Evolutionary conservation across 2,329 filamentous ascomycete genomes (phyloP).

Genomic region (Pseudogymnoascus sp.): DNA sequence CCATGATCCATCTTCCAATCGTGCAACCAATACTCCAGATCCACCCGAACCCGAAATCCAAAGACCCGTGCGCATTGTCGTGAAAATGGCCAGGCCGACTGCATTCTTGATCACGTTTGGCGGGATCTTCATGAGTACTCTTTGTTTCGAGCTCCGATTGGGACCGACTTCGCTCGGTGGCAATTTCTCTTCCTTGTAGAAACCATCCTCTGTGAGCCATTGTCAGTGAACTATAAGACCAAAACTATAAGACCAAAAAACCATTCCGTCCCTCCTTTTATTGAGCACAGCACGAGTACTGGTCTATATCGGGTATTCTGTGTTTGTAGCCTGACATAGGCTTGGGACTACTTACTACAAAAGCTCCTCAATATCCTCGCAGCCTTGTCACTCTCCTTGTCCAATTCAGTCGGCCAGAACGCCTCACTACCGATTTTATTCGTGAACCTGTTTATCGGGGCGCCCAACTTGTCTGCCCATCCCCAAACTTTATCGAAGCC

Average conservation of each 20-base stretch:
- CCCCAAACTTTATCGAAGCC: constrained; percentile 68
- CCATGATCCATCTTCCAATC: constrained; percentile 80
- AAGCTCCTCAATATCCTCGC: constrained; percentile 84
- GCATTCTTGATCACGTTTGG: constrained; percentile 77
- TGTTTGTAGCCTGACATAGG: constrained; percentile 24
- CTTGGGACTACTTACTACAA: constrained; percentile 55
- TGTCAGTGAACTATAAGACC: not conserved
- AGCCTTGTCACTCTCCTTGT: constrained; percentile 86
- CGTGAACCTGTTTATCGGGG: constrained; percentile 69
- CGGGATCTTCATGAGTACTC: constrained; percentile 67
- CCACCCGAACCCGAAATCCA: constrained; percentile 89
- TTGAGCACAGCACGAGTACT: not conserved
- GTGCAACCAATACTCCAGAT: constrained; percentile 75
- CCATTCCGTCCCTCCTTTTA: not conserved
- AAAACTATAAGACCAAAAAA: not conserved
- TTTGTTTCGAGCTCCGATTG: constrained; percentile 43
- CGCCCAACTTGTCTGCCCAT: constrained; percentile 56
- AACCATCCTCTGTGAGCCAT: constrained; percentile 49
- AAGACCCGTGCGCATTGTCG: constrained; percentile 85
- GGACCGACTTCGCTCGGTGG: constrained; percentile 26
- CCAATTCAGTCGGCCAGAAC: constrained; percentile 77
- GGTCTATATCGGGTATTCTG: constrained; percentile 16
- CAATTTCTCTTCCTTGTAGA: constrained; percentile 48
- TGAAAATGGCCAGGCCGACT: constrained; percentile 86
- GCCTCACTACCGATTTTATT: constrained; percentile 75